Conservation (phyloP, 768 basidiomycete species). For the Dacryopinax spathularia region DNA sequence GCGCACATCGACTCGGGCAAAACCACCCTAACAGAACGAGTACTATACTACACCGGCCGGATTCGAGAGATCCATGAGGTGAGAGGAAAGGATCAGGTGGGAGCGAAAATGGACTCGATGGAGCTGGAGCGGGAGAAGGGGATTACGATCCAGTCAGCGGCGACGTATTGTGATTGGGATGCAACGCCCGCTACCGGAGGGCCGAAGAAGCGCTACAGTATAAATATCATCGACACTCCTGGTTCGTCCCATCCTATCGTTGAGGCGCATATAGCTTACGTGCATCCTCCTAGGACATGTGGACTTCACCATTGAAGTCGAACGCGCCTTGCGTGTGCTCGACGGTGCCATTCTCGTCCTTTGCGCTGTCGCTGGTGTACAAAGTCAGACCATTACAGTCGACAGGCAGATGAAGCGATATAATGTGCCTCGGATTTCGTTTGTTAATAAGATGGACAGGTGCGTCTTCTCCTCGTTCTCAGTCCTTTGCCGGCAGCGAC, state of each 20-base stretch:
- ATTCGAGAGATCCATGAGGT: conserved; percentile 96
- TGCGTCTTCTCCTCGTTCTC: conserved; percentile 19
- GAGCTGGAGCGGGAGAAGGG: conserved; percentile 97
- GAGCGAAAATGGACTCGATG: conserved; percentile 99
- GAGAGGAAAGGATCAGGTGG: conserved; percentile 84
- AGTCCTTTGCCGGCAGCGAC: no score
- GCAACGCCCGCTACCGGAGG: conserved; percentile 45
- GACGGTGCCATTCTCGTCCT: conserved; percentile 94
- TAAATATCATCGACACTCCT: conserved; percentile 98
- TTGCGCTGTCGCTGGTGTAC: conserved; percentile 94
- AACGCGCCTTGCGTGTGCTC: conserved; percentile 86
- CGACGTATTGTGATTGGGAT: conserved; percentile 96
- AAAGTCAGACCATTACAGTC: conserved; percentile 98
- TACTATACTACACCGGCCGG: conserved; percentile 90
- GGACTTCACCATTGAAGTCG: conserved; percentile 98
- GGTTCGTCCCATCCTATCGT: conserved; percentile 32
- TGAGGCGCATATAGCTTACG: no score
- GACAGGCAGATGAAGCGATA: conserved; percentile 98
- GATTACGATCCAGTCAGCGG: conserved; percentile 97
- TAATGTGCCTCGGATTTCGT: conserved; percentile 86
- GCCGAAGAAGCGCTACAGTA: conserved; percentile 64
- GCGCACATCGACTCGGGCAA: conserved; percentile 96
- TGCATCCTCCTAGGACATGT: conserved; percentile 59
- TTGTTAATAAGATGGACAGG: conserved; percentile 99
- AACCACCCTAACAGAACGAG: conserved; percentile 91